These are phyloP conservation scores for Gracilariopsis chorda DNA, from an alignment of 23 red algal species.

Conservation along the genomic window DNA sequence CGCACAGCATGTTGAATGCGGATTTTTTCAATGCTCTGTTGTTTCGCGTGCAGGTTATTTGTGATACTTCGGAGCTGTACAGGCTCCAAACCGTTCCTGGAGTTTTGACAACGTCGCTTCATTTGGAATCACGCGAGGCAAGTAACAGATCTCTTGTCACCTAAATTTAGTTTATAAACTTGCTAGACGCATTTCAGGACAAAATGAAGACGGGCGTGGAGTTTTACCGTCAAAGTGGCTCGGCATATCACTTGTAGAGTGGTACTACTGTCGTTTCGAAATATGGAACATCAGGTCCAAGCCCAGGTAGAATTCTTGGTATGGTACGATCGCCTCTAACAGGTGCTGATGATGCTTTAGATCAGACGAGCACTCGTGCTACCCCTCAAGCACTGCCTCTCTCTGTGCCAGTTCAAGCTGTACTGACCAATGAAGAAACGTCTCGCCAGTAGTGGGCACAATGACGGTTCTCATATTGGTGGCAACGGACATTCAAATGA, in stretches of 20 bases:
- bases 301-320: too few species aligned
- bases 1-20: background rate
- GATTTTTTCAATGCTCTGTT: background rate
- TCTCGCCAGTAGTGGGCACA: too few species aligned
- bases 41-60: slow-evolving; percentile 9
- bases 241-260: background rate
- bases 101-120: background rate
- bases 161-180: background rate
- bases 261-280: too few species aligned
- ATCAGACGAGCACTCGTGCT: too few species aligned
- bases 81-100: background rate
- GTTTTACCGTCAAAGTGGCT: background rate
- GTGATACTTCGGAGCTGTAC: slow-evolving; percentile 2
- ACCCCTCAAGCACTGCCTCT: too few species aligned
- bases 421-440: too few species aligned
- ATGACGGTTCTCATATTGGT: too few species aligned
- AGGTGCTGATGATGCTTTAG: too few species aligned
- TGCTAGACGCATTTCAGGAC: background rate
- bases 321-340: too few species aligned
- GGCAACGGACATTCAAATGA: background rate
- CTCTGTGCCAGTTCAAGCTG: too few species aligned
- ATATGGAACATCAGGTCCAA: too few species aligned
- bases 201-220: background rate
- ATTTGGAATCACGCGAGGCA: too few species aligned
- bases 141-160: background rate